Evolutionary conservation across 805 yeast species (phyloP), one percentile per base, ranked within the genome.

Genomic region (Myxozyma melibiosi): DNA sequence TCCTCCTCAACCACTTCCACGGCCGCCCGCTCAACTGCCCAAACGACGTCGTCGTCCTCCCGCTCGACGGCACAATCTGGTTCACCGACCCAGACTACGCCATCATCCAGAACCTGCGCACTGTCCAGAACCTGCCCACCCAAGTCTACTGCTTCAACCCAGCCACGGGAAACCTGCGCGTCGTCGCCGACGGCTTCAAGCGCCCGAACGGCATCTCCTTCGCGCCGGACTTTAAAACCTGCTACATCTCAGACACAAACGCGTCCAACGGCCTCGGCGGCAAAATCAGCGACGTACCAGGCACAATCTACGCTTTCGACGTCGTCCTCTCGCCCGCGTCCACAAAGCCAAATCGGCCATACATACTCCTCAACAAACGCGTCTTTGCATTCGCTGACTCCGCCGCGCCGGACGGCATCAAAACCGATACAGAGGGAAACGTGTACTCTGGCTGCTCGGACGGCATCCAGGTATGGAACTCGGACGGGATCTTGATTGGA

Each of bases 131-230:
- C n/a, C 60, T 68, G 41, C 71, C 71, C 7, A 59, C 58, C 45
- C 70, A 67, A 47, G 70, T 84, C 43, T 76, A 80, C 65, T 74
- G 77, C 42, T 74, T 76, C 51, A 71, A 75, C 31, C 68, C 76
- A 7, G 64, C 30, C 13, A 54, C 43, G 3, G 61, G 61, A 2
- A 44, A 43, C 20, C 37, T 55, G 9, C 59, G 65, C 8, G 70
- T 70, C 13, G 68, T 78, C 1, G 70, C 77, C 51, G 76, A 77
- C 28, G 70, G 74, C 24, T 70, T 81, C 44, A 70, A 69, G 9
- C 84, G 85, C 45, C 83, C 96, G 11, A 90, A 90, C 68, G 95
- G 96, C 9, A 73, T 84, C 55, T 83, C 80, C 40, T 85, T 84
- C 81, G 64, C 70, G 6, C 68, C 68, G 4, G 74, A 71, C 45